Base-by-base conservation (phyloP, 306 rosid species). In the Styphnolobium japonicum region DNA sequence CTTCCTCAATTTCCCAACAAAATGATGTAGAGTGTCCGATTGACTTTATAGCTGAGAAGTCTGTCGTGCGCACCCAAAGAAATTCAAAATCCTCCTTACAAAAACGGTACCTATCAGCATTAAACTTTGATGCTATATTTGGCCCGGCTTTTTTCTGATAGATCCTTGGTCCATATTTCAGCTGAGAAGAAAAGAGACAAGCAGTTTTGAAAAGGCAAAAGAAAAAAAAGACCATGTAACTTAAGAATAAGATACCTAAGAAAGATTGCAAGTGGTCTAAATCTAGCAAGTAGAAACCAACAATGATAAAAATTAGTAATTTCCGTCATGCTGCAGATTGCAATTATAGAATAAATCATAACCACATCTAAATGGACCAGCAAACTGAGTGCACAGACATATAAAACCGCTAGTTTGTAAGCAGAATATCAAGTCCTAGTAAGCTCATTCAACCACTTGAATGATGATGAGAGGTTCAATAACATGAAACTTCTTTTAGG, bases 61-160 rank as follows among this genome's bases (percentile, higher is more conserved):
- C 98, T 0, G 94, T 89, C 1, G 94, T 82, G 7, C 97, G 92
- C 80, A 91, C 90, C 98, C 98, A 94, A 48, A 77, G 81, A 89
- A 85, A 90, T 58, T 87, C 92, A 61, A 76, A 82, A 78, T 94
- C 94, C 48, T 92, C 97, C 88, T 87, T 91, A 80, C 94, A 92
- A 15, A 85, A 77, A 52, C 82, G 91, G 84, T 89, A 94, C 66
- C 93, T 86, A 71, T 85, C 93, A 61, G 84, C 63, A 40, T 56
- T 72, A 76, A 89, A 92, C 80, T 37, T 92, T 2, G 88, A 34
- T n/a, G 75, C 68, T 69, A 94, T 74, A 62, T 81, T 37, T 40
- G 94, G 86, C 51, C 98, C 97, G 14, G 80, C 64, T 52, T 80
- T 69, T 67, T 36, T 87, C 42, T 81, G 86, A 80, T 86, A 95